Percentiles rank a stretch among this genome's conserved stretches.
These are phyloP conservation scores for Hemerocallis citrina DNA, from an alignment of 106 monocot species.

Conservation along the genomic window DNA sequence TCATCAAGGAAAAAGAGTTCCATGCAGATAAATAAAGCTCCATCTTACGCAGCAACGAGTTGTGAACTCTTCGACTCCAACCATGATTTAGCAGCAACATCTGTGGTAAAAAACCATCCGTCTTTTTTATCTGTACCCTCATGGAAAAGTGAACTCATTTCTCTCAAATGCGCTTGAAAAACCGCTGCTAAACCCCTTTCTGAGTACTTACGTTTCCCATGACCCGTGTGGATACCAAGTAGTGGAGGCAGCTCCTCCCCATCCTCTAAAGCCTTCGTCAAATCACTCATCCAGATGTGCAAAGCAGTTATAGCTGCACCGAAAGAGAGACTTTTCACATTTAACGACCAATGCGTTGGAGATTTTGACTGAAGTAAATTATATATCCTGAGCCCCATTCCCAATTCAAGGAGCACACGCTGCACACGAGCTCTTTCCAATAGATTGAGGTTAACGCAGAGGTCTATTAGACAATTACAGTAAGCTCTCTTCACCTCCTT, in stretches of 20 bases:
- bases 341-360: slow-evolving; percentile 65
- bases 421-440: slow-evolving; percentile 47
- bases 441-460: slow-evolving; percentile 55
- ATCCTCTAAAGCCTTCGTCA: slow-evolving; percentile 30
- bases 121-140: slow-evolving; percentile 62
- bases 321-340: slow-evolving; percentile 62
- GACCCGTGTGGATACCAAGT: slow-evolving; percentile 79
- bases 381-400: slow-evolving; percentile 46
- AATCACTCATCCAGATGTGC: slow-evolving; percentile 75
- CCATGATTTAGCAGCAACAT: slow-evolving; percentile 71
- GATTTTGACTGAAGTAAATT: slow-evolving; percentile 47
- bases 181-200: slow-evolving; percentile 55
- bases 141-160: slow-evolving; percentile 74
- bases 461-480: slow-evolving; percentile 77
- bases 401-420: slow-evolving; percentile 65
- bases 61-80: slow-evolving; percentile 44
- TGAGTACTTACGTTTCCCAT: slow-evolving; percentile 70
- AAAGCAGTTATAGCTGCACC: slow-evolving; percentile 76
- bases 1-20: background rate
- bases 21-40: background rate
- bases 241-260: slow-evolving; percentile 71
- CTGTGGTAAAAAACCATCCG: slow-evolving; percentile 91
- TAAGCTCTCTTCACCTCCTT: slow-evolving; percentile 68
- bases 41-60: slow-evolving; percentile 28
- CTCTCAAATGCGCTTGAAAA: slow-evolving; percentile 60